Conservation (phyloP, 148 eudicot species). For the Vaccinium darrowii region DNA sequence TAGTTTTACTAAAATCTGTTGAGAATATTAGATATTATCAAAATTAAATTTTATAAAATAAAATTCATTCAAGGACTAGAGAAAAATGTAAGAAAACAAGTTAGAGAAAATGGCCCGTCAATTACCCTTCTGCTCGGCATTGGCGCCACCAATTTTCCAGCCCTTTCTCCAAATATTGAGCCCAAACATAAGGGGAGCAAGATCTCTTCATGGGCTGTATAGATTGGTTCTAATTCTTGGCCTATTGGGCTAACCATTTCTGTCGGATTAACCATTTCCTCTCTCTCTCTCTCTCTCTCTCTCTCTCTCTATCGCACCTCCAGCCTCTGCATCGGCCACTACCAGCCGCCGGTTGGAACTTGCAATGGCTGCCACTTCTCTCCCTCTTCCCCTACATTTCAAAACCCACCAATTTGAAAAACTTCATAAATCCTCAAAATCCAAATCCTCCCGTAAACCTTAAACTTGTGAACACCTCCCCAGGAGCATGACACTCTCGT, state of each 20-base stretch:
- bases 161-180: too few species aligned
- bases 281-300: background rate
- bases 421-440: background rate
- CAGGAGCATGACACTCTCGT: background rate
- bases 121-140: too few species aligned
- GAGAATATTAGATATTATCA: too few species aligned
- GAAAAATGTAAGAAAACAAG: too few species aligned
- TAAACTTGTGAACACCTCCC: background rate
- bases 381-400: background rate
- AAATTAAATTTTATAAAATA: too few species aligned
- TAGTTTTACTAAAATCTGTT: too few species aligned
- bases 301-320: background rate
- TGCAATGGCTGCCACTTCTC: background rate
- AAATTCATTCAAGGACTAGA: too few species aligned
- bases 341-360: background rate
- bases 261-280: too few species aligned
- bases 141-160: too few species aligned
- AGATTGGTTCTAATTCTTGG: background rate
- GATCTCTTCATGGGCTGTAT: background rate
- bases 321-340: background rate
- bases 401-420: background rate
- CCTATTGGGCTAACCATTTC: background rate
- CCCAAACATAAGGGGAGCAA: too few species aligned
- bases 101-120: too few species aligned
- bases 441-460: background rate